phyloP scores from a whole-genome alignment of 2,329 filamentous ascomycete genomes.

The Hypomyces rosellus region DNA sequence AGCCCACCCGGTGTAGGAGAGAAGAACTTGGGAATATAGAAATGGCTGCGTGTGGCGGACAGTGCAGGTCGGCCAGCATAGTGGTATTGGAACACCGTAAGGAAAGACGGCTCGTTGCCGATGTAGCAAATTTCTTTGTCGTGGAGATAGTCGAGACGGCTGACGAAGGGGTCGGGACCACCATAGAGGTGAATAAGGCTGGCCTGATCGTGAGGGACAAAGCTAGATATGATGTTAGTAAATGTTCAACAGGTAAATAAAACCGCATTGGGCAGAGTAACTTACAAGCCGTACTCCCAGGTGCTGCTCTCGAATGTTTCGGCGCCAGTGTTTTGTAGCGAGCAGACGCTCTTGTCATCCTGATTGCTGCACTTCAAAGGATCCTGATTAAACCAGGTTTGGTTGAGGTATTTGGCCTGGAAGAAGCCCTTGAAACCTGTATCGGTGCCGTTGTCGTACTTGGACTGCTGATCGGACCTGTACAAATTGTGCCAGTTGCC shows the following conservation, averaged over 20 bases:
- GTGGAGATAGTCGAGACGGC: constrained; percentile 59
- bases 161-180: constrained; percentile 49
- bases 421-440: constrained; percentile 66
- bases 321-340: constrained; percentile 51
- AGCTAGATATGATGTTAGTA: constrained; percentile 23
- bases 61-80: constrained; percentile 58
- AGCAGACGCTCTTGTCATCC: constrained; percentile 52
- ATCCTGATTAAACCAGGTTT: constrained; percentile 63
- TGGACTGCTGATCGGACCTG: constrained; percentile 52
- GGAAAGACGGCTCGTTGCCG: constrained; percentile 56
- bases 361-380: constrained; percentile 55
- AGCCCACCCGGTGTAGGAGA: constrained; percentile 52
- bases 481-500: constrained; percentile 64
- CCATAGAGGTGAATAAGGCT: constrained; percentile 54
- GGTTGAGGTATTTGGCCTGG: constrained; percentile 60
- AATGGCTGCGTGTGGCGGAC: constrained; percentile 49
- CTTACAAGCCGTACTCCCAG: constrained; percentile 68
- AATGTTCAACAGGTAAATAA: neutral
- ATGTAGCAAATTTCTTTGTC: constrained; percentile 59
- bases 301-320: constrained; percentile 68
- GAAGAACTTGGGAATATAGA: constrained; percentile 61
- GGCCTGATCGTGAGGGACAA: constrained; percentile 48
- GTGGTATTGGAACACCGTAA: constrained; percentile 63
- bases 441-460: constrained; percentile 45
- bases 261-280: constrained; percentile 5